A percentile compares a stretch with the other conserved stretches of the same genome.
These are phyloP conservation scores for Alternaria atra DNA, from an alignment of 2,329 filamentous ascomycete species.

Conservation along the genomic window DNA sequence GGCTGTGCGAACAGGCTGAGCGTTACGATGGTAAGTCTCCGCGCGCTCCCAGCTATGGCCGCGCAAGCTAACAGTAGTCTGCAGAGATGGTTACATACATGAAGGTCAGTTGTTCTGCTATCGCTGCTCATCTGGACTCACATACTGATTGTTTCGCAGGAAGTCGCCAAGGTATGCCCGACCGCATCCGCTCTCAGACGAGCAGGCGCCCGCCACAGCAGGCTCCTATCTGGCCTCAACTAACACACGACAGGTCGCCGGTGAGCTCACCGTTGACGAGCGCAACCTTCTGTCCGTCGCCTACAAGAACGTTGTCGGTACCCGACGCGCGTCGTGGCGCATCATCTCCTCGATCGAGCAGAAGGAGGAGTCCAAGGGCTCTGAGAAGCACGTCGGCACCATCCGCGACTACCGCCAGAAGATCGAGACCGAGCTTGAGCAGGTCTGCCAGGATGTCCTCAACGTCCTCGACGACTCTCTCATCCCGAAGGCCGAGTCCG, in stretches of 20 bases:
- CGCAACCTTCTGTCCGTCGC: constrained; percentile 96
- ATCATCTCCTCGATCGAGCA: constrained; percentile 99
- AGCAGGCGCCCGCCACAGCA: constrained; percentile 29
- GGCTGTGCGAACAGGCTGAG: constrained; percentile 99
- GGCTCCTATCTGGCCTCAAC: constrained; percentile 16
- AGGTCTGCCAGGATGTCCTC: constrained; percentile 97
- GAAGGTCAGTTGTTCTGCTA: constrained; percentile 70
- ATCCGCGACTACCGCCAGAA: constrained; percentile 98
- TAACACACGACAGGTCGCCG: constrained; percentile 63
- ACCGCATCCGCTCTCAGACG: constrained; percentile 31
- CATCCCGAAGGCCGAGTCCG: constrained; percentile 94
- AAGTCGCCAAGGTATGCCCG: constrained; percentile 85
- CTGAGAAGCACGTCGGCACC: constrained; percentile 89
- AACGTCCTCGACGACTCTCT: constrained; percentile 91
- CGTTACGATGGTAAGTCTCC: constrained; percentile 86
- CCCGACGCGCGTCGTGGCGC: constrained; percentile 97
- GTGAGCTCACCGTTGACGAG: constrained; percentile 74
- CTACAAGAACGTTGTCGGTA: constrained; percentile 99
- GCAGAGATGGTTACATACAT: constrained; percentile 98
- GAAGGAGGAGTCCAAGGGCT: constrained; percentile 99
- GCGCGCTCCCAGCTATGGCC: constrained; percentile 22
- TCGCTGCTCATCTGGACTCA: constrained; percentile 8
- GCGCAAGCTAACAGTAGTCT: constrained; percentile 47
- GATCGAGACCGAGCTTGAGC: constrained; percentile 97
- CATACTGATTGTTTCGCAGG: constrained; percentile 62